These are phyloP conservation scores for Davidsoniella eucalypti DNA, from an alignment of 2,329 filamentous ascomycete genomes.

Conservation along the genomic window DNA sequence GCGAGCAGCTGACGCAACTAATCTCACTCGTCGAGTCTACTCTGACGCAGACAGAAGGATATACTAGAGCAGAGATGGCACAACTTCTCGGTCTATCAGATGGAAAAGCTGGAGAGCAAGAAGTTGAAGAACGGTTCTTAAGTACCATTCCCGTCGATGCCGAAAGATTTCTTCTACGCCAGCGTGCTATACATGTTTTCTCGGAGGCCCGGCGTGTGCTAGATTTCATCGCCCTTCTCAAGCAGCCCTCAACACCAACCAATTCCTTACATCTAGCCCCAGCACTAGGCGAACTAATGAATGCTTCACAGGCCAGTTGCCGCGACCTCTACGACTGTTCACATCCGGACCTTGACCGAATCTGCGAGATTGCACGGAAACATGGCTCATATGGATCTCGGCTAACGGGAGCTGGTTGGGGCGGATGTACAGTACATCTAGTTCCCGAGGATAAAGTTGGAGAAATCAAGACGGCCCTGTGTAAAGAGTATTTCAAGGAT, in stretches of 20 bases:
- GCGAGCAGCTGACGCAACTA: conserved; percentile 15
- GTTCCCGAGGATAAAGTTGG: conserved; percentile 71
- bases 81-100: conserved; percentile 51
- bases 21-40: conserved; percentile 33
- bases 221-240: conserved; percentile 65
- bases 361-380: conserved; percentile 62
- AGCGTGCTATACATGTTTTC: conserved; percentile 83
- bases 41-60: conserved; percentile 66
- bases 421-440: conserved; percentile 87
- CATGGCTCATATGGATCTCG: conserved; percentile 74
- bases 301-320: conserved; percentile 78
- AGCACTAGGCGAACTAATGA: conserved; percentile 67
- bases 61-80: conserved; percentile 75
- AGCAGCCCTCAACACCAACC: conserved; percentile 27
- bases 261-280: conserved; percentile 46
- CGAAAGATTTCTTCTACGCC: conserved; percentile 70
- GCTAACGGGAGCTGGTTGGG: conserved; percentile 89
- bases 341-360: conserved; percentile 77
- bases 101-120: conserved; percentile 37
- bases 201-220: conserved; percentile 75
- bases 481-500: conserved; percentile 66
- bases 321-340: conserved; percentile 80
- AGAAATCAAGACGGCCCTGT: conserved; percentile 59
- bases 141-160: conserved; percentile 80
- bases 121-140: conserved; percentile 52